Base-by-base conservation (phyloP, 768 basidiomycete genomes). In the Strobilomyces confusus region DNA sequence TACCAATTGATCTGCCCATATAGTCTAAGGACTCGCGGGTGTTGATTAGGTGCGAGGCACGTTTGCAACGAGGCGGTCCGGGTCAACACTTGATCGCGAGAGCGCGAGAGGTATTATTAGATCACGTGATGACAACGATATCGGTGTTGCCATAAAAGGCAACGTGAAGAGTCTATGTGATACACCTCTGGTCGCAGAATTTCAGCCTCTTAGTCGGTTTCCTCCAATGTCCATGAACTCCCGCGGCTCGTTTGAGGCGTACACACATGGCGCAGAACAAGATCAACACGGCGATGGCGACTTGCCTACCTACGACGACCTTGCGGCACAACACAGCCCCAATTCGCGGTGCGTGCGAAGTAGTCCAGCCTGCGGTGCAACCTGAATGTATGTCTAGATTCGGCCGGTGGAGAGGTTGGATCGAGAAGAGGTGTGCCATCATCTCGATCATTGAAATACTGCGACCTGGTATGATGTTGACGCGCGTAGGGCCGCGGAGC, bases 341-440 rank as follows among this genome's bases (percentile, higher is more conserved):
- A 92, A 92, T 72, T 92, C 90, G 33, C 86, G 90, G 89, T 80
- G 68, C 60, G 75, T 56, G 19, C 42, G 57, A 42, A 38, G n/a
- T 19, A 19, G 46, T n/a, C n/a, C 51, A 45, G n/a, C 49, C 32
- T 43, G 40, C 37, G 17, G 8, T 11, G 17, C 23, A 23, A 25
- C 43, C 49, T 57, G 14, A 56, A 51, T 19, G 49, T 51, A n/a
- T 26, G 34, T 19, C 9, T 60, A 92, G 90, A 63, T 92, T 92
- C 61, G 90, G 90, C 19, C 76, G 90, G 53, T 93, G 90, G 90
- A 80, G 78, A 64, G 82, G 83, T 7, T 93, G 90, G 90, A 87
- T 93, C 51, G 90, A 93, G 73, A 93, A 92, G 69, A 79, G 90
- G 89, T 86, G 58, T 45, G 71, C 6, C 15, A 12, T 20, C 23